Conservation (phyloP, 2,329 filamentous ascomycete genomes). For the Colletotrichum acutatum region DNA sequence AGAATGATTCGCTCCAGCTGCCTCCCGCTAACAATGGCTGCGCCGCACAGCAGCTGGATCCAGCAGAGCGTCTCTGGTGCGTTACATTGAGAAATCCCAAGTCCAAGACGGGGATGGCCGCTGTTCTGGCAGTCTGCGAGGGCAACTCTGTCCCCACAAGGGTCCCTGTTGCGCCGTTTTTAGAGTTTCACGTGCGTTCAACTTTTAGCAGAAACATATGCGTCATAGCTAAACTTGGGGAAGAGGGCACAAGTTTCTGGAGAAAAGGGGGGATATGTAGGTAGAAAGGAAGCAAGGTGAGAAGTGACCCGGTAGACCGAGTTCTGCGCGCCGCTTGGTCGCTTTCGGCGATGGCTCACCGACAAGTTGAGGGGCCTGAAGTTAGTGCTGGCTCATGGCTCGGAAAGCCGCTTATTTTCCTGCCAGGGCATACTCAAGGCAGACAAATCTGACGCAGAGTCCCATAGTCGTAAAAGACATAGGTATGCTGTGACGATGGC, state of each 20-base stretch:
- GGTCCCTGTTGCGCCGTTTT: slow-evolving; percentile 8
- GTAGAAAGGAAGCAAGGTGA: background rate
- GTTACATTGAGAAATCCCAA: slow-evolving; percentile 5
- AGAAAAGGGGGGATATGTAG: background rate
- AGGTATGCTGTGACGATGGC: background rate
- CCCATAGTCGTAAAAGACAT: background rate
- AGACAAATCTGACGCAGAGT: background rate
- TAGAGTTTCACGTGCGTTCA: slow-evolving; percentile 20
- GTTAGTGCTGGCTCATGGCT: background rate
- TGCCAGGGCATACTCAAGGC: background rate
- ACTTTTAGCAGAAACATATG: slow-evolving; percentile 29
- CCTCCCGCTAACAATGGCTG: background rate
- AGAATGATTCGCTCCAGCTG: background rate
- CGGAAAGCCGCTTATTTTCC: background rate
- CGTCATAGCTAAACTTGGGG: slow-evolving; percentile 17
- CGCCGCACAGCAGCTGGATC: background rate
- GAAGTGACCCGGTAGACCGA: background rate
- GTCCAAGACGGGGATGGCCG: slow-evolving; percentile 3
- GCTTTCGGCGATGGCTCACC: background rate
- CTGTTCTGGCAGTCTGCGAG: background rate
- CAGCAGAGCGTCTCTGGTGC: background rate
- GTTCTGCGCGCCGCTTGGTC: background rate
- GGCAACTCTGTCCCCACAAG: slow-evolving; percentile 20
- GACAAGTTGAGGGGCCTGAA: background rate
- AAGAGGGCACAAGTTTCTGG: background rate